Conservation (phyloP, 2,329 filamentous ascomycete genomes). For the Pestalotiopsis fici region DNA sequence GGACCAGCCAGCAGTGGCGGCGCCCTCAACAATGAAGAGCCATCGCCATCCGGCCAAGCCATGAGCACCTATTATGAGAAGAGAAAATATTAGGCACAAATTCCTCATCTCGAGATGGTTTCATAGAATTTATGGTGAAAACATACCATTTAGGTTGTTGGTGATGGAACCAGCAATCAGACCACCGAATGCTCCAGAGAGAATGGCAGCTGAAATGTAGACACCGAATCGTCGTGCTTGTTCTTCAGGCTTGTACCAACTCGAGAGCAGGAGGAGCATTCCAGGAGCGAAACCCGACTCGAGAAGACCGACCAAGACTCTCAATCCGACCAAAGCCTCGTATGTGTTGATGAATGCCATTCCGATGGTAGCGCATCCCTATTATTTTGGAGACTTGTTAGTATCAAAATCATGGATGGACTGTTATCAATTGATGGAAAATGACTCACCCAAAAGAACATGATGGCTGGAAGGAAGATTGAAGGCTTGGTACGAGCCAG, state of each 20-base stretch:
- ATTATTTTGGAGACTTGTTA: background rate
- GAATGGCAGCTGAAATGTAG: slow-evolving; percentile 72
- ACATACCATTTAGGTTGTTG: slow-evolving; percentile 46
- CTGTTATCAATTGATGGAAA: background rate
- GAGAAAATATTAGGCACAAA: background rate
- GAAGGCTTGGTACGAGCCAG: slow-evolving; percentile 64
- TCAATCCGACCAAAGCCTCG: slow-evolving; percentile 29
- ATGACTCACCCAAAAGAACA: slow-evolving; percentile 47
- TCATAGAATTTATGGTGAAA: background rate
- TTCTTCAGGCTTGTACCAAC: slow-evolving; percentile 58
- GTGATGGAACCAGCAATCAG: slow-evolving; percentile 62
- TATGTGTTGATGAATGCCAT: slow-evolving; percentile 30
- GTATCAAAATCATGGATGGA: background rate
- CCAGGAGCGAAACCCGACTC: slow-evolving; percentile 64
- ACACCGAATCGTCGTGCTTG: slow-evolving; percentile 48
- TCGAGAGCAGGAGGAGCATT: slow-evolving; percentile 62
- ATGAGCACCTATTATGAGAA: slow-evolving; percentile 35
- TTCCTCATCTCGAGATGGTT: background rate
- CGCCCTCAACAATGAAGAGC: slow-evolving; percentile 65
- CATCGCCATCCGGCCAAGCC: slow-evolving; percentile 48
- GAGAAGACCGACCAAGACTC: slow-evolving; percentile 53
- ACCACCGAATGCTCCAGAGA: slow-evolving; percentile 68
- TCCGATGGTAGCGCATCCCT: slow-evolving; percentile 21
- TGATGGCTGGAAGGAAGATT: slow-evolving; percentile 67
- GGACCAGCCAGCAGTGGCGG: slow-evolving; percentile 60